These are phyloP conservation scores for Poa annua DNA, from an alignment of 176 grass and related monocot genomes.

Conservation along the genomic window DNA sequence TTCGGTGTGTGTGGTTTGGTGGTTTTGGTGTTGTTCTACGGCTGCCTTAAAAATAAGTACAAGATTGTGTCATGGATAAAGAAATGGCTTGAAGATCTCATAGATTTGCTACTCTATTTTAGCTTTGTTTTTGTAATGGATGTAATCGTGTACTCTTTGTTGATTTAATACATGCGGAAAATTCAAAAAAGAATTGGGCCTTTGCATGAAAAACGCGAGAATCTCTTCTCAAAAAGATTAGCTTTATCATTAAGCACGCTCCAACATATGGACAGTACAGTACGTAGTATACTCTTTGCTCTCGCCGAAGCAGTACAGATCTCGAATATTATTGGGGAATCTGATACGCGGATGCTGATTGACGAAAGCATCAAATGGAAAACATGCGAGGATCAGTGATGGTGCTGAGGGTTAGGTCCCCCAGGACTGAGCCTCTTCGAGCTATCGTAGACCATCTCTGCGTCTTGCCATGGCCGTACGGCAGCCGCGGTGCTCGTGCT, in stretches of 20 bases:
- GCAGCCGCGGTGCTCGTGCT: not conserved
- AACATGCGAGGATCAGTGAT: conserved; percentile 49
- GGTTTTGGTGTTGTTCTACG: too few relatives aligned
- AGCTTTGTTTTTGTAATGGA: too few relatives aligned
- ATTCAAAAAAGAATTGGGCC: not conserved
- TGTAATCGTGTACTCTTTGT: too few relatives aligned
- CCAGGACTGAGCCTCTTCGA: conserved; percentile 71
- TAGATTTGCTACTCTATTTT: too few relatives aligned
- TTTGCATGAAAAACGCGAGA: not conserved
- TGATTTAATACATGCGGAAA: too few relatives aligned
- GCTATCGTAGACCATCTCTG: not conserved
- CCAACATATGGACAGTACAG: not conserved
- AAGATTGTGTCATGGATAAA: too few relatives aligned
- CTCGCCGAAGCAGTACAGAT: too few relatives aligned
- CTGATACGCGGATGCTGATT: not conserved
- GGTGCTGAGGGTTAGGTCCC: conserved; percentile 83
- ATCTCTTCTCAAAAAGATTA: not conserved
- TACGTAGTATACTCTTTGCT: not conserved
- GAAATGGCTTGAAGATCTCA: too few relatives aligned
- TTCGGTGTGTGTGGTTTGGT: too few relatives aligned
- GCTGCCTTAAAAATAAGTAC: too few relatives aligned
- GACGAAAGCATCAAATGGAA: not conserved
- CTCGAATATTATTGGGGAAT: too few relatives aligned
- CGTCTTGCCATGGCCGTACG: not conserved
- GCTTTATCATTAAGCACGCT: too few relatives aligned